Conservation (phyloP, 2,329 filamentous ascomycete species). For the Penicillium corylophilum region DNA sequence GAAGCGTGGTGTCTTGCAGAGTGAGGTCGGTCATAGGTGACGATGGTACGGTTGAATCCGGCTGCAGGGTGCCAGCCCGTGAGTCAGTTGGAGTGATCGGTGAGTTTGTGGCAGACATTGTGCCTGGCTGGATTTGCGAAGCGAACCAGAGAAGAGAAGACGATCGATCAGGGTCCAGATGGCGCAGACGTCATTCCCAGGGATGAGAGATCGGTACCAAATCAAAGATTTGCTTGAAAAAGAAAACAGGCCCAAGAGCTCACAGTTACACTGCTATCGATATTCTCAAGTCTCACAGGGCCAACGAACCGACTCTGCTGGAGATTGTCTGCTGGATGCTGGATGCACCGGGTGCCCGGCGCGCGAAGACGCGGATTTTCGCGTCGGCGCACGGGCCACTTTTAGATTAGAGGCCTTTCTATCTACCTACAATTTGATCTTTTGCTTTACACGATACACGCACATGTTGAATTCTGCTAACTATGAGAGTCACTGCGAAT, state of each 20-base stretch:
- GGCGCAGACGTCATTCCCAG: conserved; percentile 13
- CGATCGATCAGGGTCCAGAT: conserved; percentile 4
- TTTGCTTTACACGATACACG: not conserved
- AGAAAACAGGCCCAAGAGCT: not conserved
- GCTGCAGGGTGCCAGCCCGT: conserved; percentile 22
- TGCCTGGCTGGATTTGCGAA: not conserved
- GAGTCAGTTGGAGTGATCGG: conserved; percentile 30
- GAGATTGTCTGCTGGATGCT: not conserved
- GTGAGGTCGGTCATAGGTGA: conserved; percentile 26
- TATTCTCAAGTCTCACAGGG: not conserved
- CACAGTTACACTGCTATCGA: not conserved
- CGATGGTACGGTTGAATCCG: conserved; percentile 33
- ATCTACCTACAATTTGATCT: not conserved
- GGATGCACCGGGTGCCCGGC: not conserved
- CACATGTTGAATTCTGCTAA: too few species aligned
- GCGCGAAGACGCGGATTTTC: conserved; percentile 31
- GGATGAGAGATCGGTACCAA: conserved; percentile 6
- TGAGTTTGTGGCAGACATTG: conserved; percentile 29
- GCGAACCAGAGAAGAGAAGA: not conserved
- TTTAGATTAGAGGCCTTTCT: conserved; percentile 22
- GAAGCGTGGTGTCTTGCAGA: conserved; percentile 13
- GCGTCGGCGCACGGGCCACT: conserved; percentile 35
- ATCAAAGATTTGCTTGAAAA: conserved; percentile 1
- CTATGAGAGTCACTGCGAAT: too few species aligned
- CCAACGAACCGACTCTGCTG: not conserved